Evolutionary conservation across 768 basidiomycete species (phyloP), one percentile per base, ranked within the genome.

Genomic region (Tylopilus plumbeoviolaceoides): DNA sequence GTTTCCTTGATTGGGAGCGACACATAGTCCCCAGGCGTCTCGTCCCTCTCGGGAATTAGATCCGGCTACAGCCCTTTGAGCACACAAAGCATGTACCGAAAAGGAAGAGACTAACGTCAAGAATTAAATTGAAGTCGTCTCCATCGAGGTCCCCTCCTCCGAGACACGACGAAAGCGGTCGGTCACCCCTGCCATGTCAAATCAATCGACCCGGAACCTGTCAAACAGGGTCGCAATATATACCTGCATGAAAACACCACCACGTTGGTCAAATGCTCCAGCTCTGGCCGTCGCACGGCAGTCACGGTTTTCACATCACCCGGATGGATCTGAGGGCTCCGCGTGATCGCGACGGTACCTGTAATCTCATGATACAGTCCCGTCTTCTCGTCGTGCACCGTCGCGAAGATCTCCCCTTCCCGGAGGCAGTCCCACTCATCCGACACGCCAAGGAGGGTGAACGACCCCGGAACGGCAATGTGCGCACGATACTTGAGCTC

Each of bases 71-170:
- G 35, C 12, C 45, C 43, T 40, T 44, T 53, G 8, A 51, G 54
- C 17, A 23, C 30, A 57, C 52, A 61, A 53, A 48, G 44, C 47
- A 50, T 23, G 11, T n/a, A 30, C 43, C 30, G 25, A 28, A 51
- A 48, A 15, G 30, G 36, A 38, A 38, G 39, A 35, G 20, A 46
- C 62, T 68, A 57, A 76, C 75, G 50, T 76, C 70, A 35, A 73
- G 64, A 43, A 78, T 74, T n/a, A 79, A 38, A 59, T 78, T 78
- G 49, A 77, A 81, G 20, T 76, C 73, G 48, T 80, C 78, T 5
- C 78, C 79, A 56, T 81, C 79, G 43, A 80, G 63, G 63, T 81
- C 79, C 8, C 80, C 80, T 21, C 79, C 80, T 25, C 79, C 79
- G 15, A 81, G 72, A 53, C 70, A 72, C 11, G 75, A 76, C 1